Base-by-base conservation (phyloP, 2,329 filamentous ascomycete genomes). In the Cladobotryum protrusum region DNA sequence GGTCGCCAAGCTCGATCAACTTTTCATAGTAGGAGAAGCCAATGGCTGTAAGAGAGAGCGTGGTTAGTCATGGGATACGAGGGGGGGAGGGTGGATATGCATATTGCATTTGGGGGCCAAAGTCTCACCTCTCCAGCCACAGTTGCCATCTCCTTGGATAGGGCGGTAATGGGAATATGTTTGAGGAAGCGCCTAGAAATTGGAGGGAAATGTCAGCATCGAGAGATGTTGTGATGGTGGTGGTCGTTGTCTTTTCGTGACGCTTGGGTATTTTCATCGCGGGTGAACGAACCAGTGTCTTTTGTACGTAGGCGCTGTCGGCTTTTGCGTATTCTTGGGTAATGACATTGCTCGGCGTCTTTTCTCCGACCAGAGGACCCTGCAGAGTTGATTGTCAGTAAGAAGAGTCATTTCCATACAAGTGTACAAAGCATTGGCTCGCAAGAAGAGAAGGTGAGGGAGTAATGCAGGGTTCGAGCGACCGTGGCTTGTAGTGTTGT, bases 11-110 rank as follows among this genome's bases (percentile, higher is more conserved):
- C 56, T 82, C 80, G 59, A 92, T 75, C 48, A 97, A 77, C 42
- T 83, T 85, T 69, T 99, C 93, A 64, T 95, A 96, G 68, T 96
- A 97, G 56, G 84, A 85, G 68, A 95, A 99, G 19, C 85, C 90
- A 64, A 96, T 87, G 46, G 92, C 93, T 97, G 66, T 11, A 17
- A 18, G 18, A 41, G 39, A 20, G n/a, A 17, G 39, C 5, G 39
- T 13, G 8, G n/a, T 20, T 13, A 42, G 39, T 20, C 39, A n/a
- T 13, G 14, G 24, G 17, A 45, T 8, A 13, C 6, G 17, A 19
- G 3, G n/a, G 8, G 12, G 4, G 20, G 20, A 19, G 37, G 24
- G 24, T 24, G 20, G 6, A 9, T 6, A 29, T 29, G 24, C 24
- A 29, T 29, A 29, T 29, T 29, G 24, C 11, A 29, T 29, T n/a